Evolutionary conservation across 106 monocot species (phyloP).

Genomic region (Acorus gramineus): DNA sequence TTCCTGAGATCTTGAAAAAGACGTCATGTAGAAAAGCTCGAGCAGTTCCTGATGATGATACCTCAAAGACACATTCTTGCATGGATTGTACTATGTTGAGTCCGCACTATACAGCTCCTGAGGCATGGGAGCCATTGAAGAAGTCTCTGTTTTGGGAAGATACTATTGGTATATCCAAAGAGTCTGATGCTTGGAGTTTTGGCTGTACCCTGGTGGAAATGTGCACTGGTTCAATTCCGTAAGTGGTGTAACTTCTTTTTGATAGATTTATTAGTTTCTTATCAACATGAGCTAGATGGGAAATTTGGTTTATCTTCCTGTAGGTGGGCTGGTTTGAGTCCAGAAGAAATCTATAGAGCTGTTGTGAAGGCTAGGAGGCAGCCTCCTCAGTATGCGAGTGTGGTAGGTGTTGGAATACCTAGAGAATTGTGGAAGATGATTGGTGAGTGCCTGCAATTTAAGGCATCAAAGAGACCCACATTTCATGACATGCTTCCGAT

Average conservation of each 20-base stretch:
- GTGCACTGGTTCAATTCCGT: constrained; percentile 99
- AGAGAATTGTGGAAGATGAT: constrained; percentile 99
- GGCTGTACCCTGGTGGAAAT: constrained; percentile 95
- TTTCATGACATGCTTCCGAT: constrained; percentile 90
- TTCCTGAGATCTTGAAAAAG: constrained; percentile 87
- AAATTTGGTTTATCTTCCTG: constrained; percentile 13
- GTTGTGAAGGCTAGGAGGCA: constrained; percentile 64
- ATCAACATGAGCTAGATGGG: constrained; percentile 6
- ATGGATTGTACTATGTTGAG: constrained; percentile 89
- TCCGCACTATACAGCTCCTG: constrained; percentile 89
- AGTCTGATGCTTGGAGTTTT: constrained; percentile 99
- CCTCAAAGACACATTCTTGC: constrained; percentile 66
- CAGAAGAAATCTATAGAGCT: constrained; percentile 81
- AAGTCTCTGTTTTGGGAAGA: constrained; percentile 92
- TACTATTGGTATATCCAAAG: constrained; percentile 63
- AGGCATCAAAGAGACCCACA: constrained; percentile 74
- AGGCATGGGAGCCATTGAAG: constrained; percentile 89
- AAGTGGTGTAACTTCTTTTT: constrained; percentile 26
- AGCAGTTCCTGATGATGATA: constrained; percentile 39
- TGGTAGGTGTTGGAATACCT: constrained; percentile 94
- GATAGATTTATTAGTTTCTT: constrained; percentile 1
- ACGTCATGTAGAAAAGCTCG: constrained; percentile 53
- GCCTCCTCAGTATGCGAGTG: constrained; percentile 93
- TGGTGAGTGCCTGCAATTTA: constrained; percentile 90
- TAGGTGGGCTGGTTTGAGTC: constrained; percentile 87